These are phyloP conservation scores for Fusarium incarnatum DNA, from an alignment of 2,329 filamentous ascomycete species.

Conservation along the genomic window DNA sequence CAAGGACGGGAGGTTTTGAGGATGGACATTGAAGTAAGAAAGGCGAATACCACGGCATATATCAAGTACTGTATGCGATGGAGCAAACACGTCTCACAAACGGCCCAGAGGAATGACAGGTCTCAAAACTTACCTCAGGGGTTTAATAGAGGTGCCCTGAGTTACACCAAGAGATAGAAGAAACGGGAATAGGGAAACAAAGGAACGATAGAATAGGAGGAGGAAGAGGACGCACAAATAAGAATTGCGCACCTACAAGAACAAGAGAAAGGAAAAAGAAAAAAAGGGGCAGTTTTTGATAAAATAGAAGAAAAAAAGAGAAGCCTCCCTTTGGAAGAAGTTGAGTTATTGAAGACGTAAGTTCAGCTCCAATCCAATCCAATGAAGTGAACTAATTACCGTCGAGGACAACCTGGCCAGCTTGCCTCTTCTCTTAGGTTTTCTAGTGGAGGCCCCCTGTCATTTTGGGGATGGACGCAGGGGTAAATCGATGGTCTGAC, in stretches of 20 bases:
- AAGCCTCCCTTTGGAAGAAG: constrained; percentile 38
- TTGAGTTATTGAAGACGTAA: constrained; percentile 39
- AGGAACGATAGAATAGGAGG: constrained; percentile 40
- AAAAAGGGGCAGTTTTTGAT: constrained; percentile 26
- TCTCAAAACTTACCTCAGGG: constrained; percentile 45
- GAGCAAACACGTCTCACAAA: constrained; percentile 27
- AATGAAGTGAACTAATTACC: constrained; percentile 13
- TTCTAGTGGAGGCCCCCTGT: constrained; percentile 17
- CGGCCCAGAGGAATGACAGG: constrained; percentile 22
- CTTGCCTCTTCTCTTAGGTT: constrained; percentile 32
- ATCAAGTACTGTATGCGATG: neutral
- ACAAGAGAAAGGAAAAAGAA: constrained; percentile 22
- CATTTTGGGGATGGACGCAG: constrained; percentile 39
- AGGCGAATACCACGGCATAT: neutral
- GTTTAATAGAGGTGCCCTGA: constrained; percentile 25
- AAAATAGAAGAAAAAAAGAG: constrained; percentile 26
- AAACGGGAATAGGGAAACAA: constrained; percentile 35
- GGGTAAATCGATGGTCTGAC: constrained; percentile 27
- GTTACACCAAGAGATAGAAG: constrained; percentile 20
- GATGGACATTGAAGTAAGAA: neutral
- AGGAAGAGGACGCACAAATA: constrained; percentile 25
- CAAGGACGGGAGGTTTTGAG: neutral
- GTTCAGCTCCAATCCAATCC: constrained; percentile 2
- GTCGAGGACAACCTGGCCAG: constrained; percentile 47
- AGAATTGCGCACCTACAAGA: constrained; percentile 37